Base-by-base conservation (phyloP, 2,329 filamentous ascomycete genomes). In the Lasiodiplodia sp. region DNA sequence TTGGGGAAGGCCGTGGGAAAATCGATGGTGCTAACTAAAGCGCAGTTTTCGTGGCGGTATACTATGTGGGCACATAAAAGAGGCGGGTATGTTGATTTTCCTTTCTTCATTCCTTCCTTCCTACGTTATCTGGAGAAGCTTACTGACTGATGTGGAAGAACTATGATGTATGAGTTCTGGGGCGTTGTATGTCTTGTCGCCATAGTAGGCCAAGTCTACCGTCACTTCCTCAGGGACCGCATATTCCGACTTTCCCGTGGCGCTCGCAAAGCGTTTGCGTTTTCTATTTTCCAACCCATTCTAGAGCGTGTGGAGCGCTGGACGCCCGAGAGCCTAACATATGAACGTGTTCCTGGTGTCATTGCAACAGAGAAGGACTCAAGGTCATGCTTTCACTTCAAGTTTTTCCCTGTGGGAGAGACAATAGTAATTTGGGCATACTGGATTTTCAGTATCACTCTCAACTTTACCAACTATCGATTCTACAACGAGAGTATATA, bases 401-500 rank as follows among this genome's bases (percentile, higher is more conserved):
- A 52, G 47, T 25, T 64, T 31, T 37, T 47, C 28, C 60, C 60
- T 37, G 14, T 64, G 7, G 60, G 60, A 16, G 60, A 64, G 28
- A 64, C 60, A 11, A 23, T 38, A 21, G 60, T 21, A 34, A 38
- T 64, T 18, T 64, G 60, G 60, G 14, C 51, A 12, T 64, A 53
- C 18, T 64, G 60, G 60, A 34, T 64, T 7, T 25, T 64, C 31
- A 64, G 60, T 12, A 38, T 64, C n/a, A 38, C 31, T 10, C 38
- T 64, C 18, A 64, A 64, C 38, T 40, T 64, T 18, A 18, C 28
- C 18, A 64, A 64, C 47, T 64, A 64, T 64, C 60, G 40, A 2
- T 64, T 64, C 18, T 64, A 64, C 8, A 52, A 64, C n/a, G 44
- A 52, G 18, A 64, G 60, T 38, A 52, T 64, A 38, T 64, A 64